phyloP scores from a whole-genome alignment of 805 yeast species.

The Ogataea zsoltii region DNA sequence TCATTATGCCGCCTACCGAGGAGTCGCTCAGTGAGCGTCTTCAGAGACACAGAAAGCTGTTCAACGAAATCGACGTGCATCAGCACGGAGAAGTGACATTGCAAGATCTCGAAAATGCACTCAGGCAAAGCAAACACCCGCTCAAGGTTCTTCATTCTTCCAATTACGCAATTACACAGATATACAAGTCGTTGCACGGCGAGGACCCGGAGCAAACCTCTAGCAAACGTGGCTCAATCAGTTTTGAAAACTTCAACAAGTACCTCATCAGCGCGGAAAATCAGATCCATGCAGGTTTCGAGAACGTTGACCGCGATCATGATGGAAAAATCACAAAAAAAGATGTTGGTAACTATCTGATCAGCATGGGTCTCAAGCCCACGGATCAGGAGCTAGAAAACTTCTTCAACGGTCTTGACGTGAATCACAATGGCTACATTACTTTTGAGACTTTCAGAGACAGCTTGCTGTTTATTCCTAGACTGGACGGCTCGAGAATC shows the following conservation, averaged over 20 bases:
- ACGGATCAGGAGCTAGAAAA: constrained; percentile 51
- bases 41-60: constrained; percentile 41
- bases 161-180: constrained; percentile 54
- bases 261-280: constrained; percentile 68
- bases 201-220: constrained; percentile 7
- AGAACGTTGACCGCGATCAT: constrained; percentile 63
- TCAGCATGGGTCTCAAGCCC: constrained; percentile 53
- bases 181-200: constrained; percentile 60
- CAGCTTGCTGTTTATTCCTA: constrained; percentile 79
- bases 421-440: constrained; percentile 61
- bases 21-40: constrained; percentile 25
- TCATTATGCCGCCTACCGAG: constrained; percentile 2
- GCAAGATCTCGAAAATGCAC: constrained; percentile 48
- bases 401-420: constrained; percentile 58
- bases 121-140: constrained; percentile 58
- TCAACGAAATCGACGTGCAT: constrained; percentile 43
- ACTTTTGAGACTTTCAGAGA: constrained; percentile 87
- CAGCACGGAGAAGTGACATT: constrained; percentile 51
- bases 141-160: constrained; percentile 58
- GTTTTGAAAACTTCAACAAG: constrained; percentile 63
- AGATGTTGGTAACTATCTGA: constrained; percentile 69
- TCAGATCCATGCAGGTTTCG: constrained; percentile 70
- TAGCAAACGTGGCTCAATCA: constrained; percentile 41
- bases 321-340: constrained; percentile 68
- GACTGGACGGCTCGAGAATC: constrained; percentile 71